phyloP scores from a whole-genome alignment of 2,329 filamentous ascomycete species.

The Arthrocladium fulminans region DNA sequence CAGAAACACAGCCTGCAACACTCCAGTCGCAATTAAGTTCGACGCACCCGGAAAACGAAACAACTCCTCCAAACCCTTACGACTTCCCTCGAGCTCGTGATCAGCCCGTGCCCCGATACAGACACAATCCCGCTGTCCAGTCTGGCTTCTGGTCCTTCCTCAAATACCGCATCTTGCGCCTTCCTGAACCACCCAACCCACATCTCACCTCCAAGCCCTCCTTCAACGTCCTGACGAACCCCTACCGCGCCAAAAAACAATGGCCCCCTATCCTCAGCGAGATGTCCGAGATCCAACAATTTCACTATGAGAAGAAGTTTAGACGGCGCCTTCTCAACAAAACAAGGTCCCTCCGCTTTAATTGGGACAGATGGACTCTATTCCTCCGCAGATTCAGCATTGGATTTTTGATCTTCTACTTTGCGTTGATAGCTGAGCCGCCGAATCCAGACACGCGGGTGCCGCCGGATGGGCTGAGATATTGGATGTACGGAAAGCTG shows the following conservation, averaged over 20 bases:
- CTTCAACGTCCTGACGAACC: slow-evolving; percentile 38
- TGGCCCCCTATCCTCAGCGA: slow-evolving; percentile 59
- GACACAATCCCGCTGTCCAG: slow-evolving; percentile 5
- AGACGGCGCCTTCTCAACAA: slow-evolving; percentile 53
- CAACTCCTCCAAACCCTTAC: slow-evolving; percentile 8
- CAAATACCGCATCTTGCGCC: slow-evolving; percentile 16
- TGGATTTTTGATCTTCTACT: slow-evolving; percentile 22
- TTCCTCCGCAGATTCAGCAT: slow-evolving; percentile 49
- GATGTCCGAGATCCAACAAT: slow-evolving; percentile 56
- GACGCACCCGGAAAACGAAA: slow-evolving; percentile 2
- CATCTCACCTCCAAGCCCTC: slow-evolving; percentile 12
- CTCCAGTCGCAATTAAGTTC: background rate
- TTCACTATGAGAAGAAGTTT: slow-evolving; percentile 59
- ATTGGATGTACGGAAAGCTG: slow-evolving; percentile 8
- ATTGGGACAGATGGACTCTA: slow-evolving; percentile 49
- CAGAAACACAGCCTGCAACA: background rate
- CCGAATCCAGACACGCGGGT: background rate
- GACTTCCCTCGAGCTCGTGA: slow-evolving; percentile 6
- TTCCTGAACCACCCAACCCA: slow-evolving; percentile 13
- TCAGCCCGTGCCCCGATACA: slow-evolving; percentile 4
- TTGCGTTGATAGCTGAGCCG: slow-evolving; percentile 21
- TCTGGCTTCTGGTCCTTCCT: slow-evolving; percentile 14
- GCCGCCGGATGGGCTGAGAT: slow-evolving; percentile 3
- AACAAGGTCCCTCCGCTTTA: slow-evolving; percentile 44
- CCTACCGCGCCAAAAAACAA: slow-evolving; percentile 50